Percentiles rank a stretch among this genome's conserved stretches.
Conservation (phyloP, 2,329 filamentous ascomycete genomes). For the Aspergillus novoparasiticus region DNA sequence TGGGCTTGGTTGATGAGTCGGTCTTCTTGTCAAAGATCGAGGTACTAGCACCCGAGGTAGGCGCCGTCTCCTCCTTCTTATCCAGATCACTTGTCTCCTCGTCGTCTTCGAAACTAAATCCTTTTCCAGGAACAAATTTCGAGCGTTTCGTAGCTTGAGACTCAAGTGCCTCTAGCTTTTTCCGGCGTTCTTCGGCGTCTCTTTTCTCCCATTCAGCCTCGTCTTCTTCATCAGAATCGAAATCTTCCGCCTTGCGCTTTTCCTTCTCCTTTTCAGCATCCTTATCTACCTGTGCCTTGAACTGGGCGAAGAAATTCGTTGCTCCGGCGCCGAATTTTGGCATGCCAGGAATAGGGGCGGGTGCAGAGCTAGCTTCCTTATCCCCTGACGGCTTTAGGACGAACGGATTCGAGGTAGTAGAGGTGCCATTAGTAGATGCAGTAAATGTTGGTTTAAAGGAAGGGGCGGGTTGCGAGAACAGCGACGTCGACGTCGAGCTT, state of each 20-base stretch:
- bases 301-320: conserved; percentile 46
- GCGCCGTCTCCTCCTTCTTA: conserved; percentile 20
- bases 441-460: conserved; percentile 17
- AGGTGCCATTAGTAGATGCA: conserved; percentile 9
- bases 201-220: conserved; percentile 52
- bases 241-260: conserved; percentile 54
- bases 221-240: conserved; percentile 56
- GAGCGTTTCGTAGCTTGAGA: conserved; percentile 37
- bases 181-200: conserved; percentile 49
- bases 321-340: conserved; percentile 38
- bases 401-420: conserved; percentile 24
- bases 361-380: conserved; percentile 9
- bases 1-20: conserved; percentile 30
- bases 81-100: conserved; percentile 25
- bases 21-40: conserved; percentile 35
- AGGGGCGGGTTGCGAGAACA: conserved; percentile 17
- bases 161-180: conserved; percentile 47
- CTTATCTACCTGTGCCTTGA: conserved; percentile 43
- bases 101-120: conserved; percentile 36
- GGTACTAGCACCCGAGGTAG: conserved; percentile 15
- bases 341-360: conserved; percentile 23
- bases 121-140: conserved; percentile 35
- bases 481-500: conserved; percentile 10
- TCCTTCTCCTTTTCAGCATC: conserved; percentile 47
- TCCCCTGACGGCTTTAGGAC: conserved; percentile 22